Evolutionary conservation across 2,329 filamentous ascomycete genomes (phyloP).

Genomic region (Diaporthe humulicola): DNA sequence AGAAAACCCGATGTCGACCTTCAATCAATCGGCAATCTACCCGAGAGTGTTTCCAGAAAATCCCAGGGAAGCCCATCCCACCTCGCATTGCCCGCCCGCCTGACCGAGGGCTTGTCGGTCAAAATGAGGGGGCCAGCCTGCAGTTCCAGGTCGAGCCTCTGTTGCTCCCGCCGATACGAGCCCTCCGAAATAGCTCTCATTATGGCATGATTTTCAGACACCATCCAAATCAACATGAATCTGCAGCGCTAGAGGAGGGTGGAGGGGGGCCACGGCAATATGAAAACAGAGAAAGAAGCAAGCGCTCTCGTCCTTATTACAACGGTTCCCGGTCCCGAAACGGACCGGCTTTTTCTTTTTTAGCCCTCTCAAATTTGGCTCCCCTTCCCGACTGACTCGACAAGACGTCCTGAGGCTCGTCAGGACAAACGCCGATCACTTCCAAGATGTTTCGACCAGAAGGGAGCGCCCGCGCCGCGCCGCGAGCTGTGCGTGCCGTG

Average conservation of each 20-base stretch:
- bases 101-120: not conserved
- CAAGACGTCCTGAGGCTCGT: not conserved
- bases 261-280: not conserved
- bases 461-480: constrained; percentile 20
- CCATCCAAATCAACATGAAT: not conserved
- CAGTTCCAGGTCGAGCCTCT: constrained; percentile 16
- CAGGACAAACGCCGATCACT: constrained; percentile 2
- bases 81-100: not conserved
- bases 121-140: not conserved
- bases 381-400: constrained; percentile 16
- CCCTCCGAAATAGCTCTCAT: constrained; percentile 13
- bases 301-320: not conserved
- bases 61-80: constrained; percentile 17
- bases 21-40: constrained; percentile 32
- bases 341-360: constrained; percentile 5
- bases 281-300: constrained; percentile 1
- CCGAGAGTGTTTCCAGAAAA: constrained; percentile 27
- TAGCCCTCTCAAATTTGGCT: constrained; percentile 1
- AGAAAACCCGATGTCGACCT: constrained; percentile 3
- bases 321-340: constrained; percentile 29
- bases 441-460: constrained; percentile 13
- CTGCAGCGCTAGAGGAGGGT: not conserved
- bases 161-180: constrained; percentile 24
- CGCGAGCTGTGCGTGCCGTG: constrained; percentile 16
- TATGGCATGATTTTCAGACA: constrained; percentile 27